Evolutionary conservation across 225 moss, liverwort and hornwort species (phyloP), one percentile per base, ranked within the genome.

Genomic region (Physcomitrium patens): DNA sequence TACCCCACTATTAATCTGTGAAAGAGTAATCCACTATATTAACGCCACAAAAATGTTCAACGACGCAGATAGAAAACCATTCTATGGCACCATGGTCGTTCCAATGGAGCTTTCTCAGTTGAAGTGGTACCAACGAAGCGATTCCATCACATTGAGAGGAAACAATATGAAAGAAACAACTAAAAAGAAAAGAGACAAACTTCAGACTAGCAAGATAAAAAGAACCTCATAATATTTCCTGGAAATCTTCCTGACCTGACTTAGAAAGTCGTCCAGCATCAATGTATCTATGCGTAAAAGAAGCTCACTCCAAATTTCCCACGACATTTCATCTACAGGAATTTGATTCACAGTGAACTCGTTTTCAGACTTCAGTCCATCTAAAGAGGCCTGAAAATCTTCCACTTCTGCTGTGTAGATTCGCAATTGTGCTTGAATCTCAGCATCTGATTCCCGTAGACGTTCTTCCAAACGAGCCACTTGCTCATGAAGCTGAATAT

Each of bases 261-360:
- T 85, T 41, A 99, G 69, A 56, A 87, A 71, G 79, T 91, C 90
- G 28, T 68, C 77, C 68, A 93, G 81, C 80, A 89, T 82, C 68
- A 93, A 79, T 20, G 90, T 89, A 85, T 93, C 91, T 16, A 99
- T 93, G 12, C 87, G 93, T 56, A 93, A 74, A 66, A 94, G 83
- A 78, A 99, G 68, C 53, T 73, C 84, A 77, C 89, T 93, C 93
- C 93, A 99, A 65, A 95, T 91, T 9, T 91, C 94, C 97, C 94
- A 91, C 16, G 89, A 81, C 94, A 91, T 93, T 83, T 94, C 96
- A 51, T 83, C 91, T 28, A 84, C 83, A 41, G 94, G 90, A 49
- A 97, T 79, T 85, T 90, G 87, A 68, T 82, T 77, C 28, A 81
- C 72, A 76, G 73, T 87, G 16, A 75, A 60, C 74, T 82, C 81